Base-by-base conservation (phyloP, 2,329 filamentous ascomycete species). In the Fusarium lateritium region DNA sequence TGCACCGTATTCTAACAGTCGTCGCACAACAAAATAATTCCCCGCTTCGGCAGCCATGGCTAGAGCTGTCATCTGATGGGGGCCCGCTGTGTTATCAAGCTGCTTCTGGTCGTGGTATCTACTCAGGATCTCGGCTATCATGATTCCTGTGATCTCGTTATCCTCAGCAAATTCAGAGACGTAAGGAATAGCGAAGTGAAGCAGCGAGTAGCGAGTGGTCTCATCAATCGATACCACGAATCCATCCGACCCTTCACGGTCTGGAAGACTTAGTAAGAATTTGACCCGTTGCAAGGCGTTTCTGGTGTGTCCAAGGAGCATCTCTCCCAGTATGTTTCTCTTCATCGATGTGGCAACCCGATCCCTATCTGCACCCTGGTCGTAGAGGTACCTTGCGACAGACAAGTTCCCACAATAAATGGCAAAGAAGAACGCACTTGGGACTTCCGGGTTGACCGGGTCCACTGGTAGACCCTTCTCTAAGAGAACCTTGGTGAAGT, bases 1-100 rank as follows among this genome's bases (percentile, higher is more conserved):
- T 14, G 54, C 54, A 4, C 54, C 46, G 19, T 42, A 7, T 13
- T 53, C 54, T 10, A 56, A 28, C 4, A 56, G 28, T 2, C 10
- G 14, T 15, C 21, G 28, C 1, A 42, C 45, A 2, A 33, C 54
- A 5, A 53, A 56, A 15, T 56, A 53, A 7, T 53, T 56, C 2
- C 54, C 54, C 3, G 26, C 49, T 11, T 56, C 54, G 1, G 34
- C 54, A 3, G 54, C 54, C 14, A 53, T 22, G 6, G 54, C 54
- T 8, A 56, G n/a, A 6, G 46, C 26, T 21, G 54, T 53, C 46
- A 56, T 56, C 7, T 56, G 28, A 21, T 53, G 15, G 4, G 54
- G 54, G 11, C 54, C 54, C 4, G 54, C 26, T 21, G 26, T 56
- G 21, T 56, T 56, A 22, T 56, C 36, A 14, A 56, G 36, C 2